Evolutionary conservation across 805 yeast species (phyloP).

Genomic region (Metschnikowia gruessii): DNA sequence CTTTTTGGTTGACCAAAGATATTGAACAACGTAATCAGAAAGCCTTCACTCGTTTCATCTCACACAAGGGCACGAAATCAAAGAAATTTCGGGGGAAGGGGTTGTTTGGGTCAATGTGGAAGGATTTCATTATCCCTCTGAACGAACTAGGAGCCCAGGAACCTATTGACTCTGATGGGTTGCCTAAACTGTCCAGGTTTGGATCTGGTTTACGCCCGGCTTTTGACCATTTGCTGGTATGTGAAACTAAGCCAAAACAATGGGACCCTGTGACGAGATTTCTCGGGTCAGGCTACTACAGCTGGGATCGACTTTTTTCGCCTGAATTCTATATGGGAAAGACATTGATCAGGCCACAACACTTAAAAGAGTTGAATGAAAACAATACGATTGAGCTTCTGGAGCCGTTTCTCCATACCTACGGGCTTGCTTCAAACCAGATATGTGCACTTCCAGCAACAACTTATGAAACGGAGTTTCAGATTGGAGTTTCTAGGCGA

Average conservation of each 20-base stretch:
- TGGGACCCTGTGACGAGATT: slow-evolving; percentile 16
- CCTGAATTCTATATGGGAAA: slow-evolving; percentile 40
- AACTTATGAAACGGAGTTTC: slow-evolving; percentile 26
- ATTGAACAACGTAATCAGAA: slow-evolving; percentile 11
- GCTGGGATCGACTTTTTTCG: slow-evolving; percentile 41
- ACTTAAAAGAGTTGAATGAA: slow-evolving; percentile 19
- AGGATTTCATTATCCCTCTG: slow-evolving; percentile 5
- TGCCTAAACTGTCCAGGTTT: slow-evolving; percentile 14
- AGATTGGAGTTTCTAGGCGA: slow-evolving; percentile 29
- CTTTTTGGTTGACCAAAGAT: slow-evolving; percentile 63
- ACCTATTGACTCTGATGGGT: not conserved
- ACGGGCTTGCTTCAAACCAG: slow-evolving; percentile 27
- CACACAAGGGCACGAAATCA: slow-evolving; percentile 5
- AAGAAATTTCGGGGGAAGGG: slow-evolving; percentile 8
- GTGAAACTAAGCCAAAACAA: slow-evolving; percentile 32
- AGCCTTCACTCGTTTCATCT: slow-evolving; percentile 7
- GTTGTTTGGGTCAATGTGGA: slow-evolving; percentile 15
- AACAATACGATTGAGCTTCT: slow-evolving; percentile 28
- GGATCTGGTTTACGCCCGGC: slow-evolving; percentile 14
- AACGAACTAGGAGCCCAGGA: slow-evolving; percentile 3
- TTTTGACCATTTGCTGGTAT: slow-evolving; percentile 19
- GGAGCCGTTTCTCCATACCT: slow-evolving; percentile 26
- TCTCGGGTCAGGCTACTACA: slow-evolving; percentile 38
- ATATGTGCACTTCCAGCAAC: slow-evolving; percentile 27
- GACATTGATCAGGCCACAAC: slow-evolving; percentile 43